Conservation (phyloP, 345 rosid genomes). For the Eucalyptus melliodora region DNA sequence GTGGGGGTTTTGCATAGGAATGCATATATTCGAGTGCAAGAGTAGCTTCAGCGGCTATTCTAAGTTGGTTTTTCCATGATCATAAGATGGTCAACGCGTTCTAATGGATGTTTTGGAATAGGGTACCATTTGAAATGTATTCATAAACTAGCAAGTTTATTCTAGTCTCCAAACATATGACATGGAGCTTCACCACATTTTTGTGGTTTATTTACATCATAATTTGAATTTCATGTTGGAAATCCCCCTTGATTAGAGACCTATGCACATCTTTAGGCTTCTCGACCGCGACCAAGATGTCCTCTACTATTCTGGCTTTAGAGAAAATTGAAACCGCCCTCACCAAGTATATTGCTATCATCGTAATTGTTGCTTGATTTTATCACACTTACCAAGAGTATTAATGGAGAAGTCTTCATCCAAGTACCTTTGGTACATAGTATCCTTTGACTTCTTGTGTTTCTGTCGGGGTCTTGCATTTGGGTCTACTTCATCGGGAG, state of each 20-base stretch:
- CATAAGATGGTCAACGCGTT: not conserved
- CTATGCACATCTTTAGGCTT: not conserved
- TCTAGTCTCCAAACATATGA: not conserved
- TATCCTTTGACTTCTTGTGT: no score
- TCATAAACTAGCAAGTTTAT: not conserved
- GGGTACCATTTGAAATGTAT: not conserved
- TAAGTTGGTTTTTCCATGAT: accelerated
- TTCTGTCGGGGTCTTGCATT: no score
- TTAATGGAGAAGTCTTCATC: no score
- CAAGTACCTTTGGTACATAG: no score
- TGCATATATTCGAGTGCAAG: not conserved
- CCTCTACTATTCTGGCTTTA: not conserved
- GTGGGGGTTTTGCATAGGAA: accelerated
- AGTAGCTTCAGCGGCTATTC: accelerated
- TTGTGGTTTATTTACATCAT: not conserved
- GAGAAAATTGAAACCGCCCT: no score
- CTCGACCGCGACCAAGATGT: not conserved
- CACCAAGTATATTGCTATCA: not conserved
- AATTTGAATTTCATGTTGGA: not conserved
- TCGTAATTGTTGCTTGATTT: not conserved
- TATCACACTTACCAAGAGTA: no score
- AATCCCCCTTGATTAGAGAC: not conserved
- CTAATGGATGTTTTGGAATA: not conserved
- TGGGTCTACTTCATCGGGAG: no score
- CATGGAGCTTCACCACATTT: not conserved